Base-by-base conservation (phyloP, 2,329 filamentous ascomycete species). In the Paecilomyces variotii region DNA sequence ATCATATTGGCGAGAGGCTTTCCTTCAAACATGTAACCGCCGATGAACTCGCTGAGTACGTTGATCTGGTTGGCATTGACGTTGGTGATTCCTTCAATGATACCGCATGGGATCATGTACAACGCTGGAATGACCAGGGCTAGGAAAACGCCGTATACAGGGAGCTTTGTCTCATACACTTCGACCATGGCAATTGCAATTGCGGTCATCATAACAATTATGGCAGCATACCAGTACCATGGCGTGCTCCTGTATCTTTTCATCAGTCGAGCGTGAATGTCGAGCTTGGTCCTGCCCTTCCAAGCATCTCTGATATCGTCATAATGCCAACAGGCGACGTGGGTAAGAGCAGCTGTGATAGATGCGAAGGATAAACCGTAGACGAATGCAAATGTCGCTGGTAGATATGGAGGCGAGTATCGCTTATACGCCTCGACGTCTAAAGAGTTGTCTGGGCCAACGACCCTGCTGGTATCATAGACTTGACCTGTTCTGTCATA, bases 301-400 rank as follows among this genome's bases (percentile, higher is more conserved):
- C 69, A 57, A 0, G 67, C 65, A 9, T 62, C 64, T 64, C 65
- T 65, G 50, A 73, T 63, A n/a, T 73, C 70, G 1, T 62, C 61
- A 10, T 62, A 53, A 30, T 73, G 68, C 64, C 65, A 72, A 12
- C 73, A 53, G 2, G 60, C 65, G 12, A 69, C 67, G 52, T 72
- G 71, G 1, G 66, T 64, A 11, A 72, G 63, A 0, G 71, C 82
- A 9, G 84, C 80, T 1, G 83, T 79, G 32, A 87, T 81, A 7
- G 84, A 81, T 4, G 86, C 86, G 64, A 88, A 88, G 0, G 82
- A 83, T 9, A 87, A 72, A 1, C 84, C 85, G 63, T 88, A 78
- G 12, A 67, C 68, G 54, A 78, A 68, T 4, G 72, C 72, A 56
- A 76, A 88, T 58, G 86, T 85, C 0, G 84, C 78, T 0, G 82